Evolutionary conservation across 1,284 basidiomycete genomes (phyloP).

Genomic region (Apiotrichum porosum): DNA sequence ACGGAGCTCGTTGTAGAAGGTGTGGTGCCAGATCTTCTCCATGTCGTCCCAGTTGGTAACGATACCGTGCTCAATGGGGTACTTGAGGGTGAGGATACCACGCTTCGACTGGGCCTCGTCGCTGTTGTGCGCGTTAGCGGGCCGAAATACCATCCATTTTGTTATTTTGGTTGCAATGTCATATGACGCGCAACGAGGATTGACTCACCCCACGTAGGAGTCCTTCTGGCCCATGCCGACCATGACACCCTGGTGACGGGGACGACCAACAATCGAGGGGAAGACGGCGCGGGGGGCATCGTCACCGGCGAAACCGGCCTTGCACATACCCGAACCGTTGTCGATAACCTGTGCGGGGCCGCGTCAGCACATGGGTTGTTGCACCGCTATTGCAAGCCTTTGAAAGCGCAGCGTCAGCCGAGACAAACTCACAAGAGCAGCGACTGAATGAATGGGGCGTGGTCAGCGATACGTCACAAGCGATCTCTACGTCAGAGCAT

Average conservation of each 20-base stretch:
- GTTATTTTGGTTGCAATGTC: background rate
- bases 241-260: conserved; percentile 90
- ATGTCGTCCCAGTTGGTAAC: conserved; percentile 97
- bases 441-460: conserved; percentile 37
- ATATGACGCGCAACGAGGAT: too few species aligned
- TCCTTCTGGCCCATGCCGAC: conserved; percentile 83
- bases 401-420: conserved; percentile 1
- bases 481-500: background rate
- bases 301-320: conserved; percentile 79
- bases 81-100: conserved; percentile 88
- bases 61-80: conserved; percentile 68
- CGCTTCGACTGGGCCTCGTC: conserved; percentile 94
- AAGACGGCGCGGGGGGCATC: conserved; percentile 72
- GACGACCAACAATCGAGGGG: conserved; percentile 85
- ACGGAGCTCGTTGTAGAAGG: conserved; percentile 82
- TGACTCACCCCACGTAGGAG: conserved; percentile 71
- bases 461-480: conserved; percentile 5
- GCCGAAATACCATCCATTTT: too few species aligned
- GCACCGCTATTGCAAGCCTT: too few species aligned
- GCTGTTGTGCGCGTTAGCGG: too few species aligned
- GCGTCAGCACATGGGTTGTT: too few species aligned
- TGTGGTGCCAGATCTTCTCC: conserved; percentile 94
- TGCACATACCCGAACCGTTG: conserved; percentile 88
- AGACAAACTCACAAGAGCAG: conserved; percentile 43
- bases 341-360: conserved; percentile 77